phyloP scores from a whole-genome alignment of 2,329 filamentous ascomycete species.

The Aspergillus ustus region DNA sequence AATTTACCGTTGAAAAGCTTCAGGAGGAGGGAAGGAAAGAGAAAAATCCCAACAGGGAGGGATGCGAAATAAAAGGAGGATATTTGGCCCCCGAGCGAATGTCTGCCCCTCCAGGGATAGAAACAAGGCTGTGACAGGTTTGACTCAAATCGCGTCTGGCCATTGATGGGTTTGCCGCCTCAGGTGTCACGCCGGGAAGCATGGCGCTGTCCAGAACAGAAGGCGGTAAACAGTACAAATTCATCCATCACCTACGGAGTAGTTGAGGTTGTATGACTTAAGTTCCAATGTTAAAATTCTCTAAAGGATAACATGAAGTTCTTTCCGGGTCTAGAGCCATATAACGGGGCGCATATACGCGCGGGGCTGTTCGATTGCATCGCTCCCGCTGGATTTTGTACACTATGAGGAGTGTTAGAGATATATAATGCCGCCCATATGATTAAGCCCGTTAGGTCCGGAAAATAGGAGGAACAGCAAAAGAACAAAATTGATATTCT shows the following conservation, averaged over 20 bases:
- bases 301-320: background rate
- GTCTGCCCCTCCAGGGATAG: slow-evolving; percentile 1
- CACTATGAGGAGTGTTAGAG: too few relatives aligned
- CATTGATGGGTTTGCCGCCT: background rate
- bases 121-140: slow-evolving; percentile 9
- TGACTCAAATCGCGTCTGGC: background rate
- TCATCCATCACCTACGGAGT: too few relatives aligned
- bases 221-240: background rate
- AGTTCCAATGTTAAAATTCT: background rate
- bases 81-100: slow-evolving; percentile 4
- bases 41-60: background rate
- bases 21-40: background rate
- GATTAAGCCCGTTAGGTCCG: too few relatives aligned
- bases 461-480: too few relatives aligned
- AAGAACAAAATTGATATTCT: too few relatives aligned
- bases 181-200: background rate
- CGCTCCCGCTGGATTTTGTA: too few relatives aligned
- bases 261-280: background rate
- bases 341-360: background rate
- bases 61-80: background rate
- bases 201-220: background rate
- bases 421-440: too few relatives aligned
- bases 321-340: background rate
- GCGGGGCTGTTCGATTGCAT: background rate
- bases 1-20: background rate